These are phyloP conservation scores for Solanum medicagineum DNA, from an alignment of 257 asterid species.

Conservation along the genomic window DNA sequence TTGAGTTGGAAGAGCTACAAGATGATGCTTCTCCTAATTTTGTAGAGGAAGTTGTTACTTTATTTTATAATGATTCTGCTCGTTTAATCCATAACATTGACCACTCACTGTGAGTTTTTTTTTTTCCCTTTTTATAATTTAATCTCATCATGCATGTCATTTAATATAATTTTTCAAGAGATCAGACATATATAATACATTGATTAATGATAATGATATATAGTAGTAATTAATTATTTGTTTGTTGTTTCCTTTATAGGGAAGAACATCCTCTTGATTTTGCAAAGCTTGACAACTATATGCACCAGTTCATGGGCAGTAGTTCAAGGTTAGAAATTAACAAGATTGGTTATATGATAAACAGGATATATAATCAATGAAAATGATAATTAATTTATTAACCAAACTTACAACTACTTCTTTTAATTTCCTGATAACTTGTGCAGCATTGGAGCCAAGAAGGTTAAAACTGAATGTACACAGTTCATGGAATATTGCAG, in stretches of 20 bases:
- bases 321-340: conserved; percentile 46
- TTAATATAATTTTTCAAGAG: neutral
- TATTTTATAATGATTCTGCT: conserved; percentile 50
- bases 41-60: conserved; percentile 71
- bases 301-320: conserved; percentile 78
- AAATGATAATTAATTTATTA: neutral
- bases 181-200: neutral
- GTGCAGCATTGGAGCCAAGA: conserved; percentile 80
- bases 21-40: conserved; percentile 70
- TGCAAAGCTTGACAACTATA: conserved; percentile 38
- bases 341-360: neutral
- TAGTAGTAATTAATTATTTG: neutral
- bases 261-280: conserved; percentile 22
- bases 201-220: neutral
- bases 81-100: conserved; percentile 42
- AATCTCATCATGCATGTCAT: neutral
- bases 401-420: neutral
- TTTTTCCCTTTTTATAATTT: no score
- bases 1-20: conserved; percentile 61
- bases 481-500: conserved; percentile 55
- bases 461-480: conserved; percentile 54
- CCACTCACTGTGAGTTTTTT: conserved; percentile 43
- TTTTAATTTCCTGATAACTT: neutral
- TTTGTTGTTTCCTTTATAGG: neutral
- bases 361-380: neutral